Percentiles rank a stretch among this genome's conserved stretches.
phyloP scores from a whole-genome alignment of 2,329 filamentous ascomycete species.

The Neopestalotiopsis sp. region DNA sequence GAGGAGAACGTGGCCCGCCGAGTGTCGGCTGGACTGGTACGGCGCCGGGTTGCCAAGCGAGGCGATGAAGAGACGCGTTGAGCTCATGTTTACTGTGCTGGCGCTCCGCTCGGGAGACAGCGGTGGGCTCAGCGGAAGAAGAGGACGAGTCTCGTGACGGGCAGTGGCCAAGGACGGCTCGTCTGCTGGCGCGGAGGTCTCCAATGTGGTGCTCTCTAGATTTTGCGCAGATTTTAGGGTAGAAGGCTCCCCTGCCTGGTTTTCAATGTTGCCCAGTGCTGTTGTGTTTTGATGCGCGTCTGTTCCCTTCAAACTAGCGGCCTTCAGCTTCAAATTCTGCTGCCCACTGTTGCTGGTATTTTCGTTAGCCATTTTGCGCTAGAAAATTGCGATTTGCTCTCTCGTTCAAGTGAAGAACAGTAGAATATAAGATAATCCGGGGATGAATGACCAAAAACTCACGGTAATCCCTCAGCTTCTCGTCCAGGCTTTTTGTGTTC shows the following conservation, averaged over 20 bases:
- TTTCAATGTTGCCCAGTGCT: background rate
- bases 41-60: constrained; percentile 21
- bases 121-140: background rate
- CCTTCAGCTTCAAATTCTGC: background rate
- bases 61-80: constrained; percentile 15
- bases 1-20: constrained; percentile 19
- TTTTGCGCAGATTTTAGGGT: background rate
- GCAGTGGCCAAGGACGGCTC: too few species aligned
- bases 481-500: background rate
- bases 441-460: background rate
- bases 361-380: constrained; percentile 12
- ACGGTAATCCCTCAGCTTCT: background rate
- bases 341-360: constrained; percentile 5
- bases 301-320: background rate
- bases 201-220: background rate
- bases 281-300: too few species aligned
- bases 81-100: background rate
- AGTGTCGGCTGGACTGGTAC: constrained; percentile 12
- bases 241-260: too few species aligned
- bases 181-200: background rate
- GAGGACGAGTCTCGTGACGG: background rate
- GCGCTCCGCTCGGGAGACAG: background rate
- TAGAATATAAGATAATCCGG: background rate
- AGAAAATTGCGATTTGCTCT: background rate
- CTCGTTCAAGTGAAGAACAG: background rate